Evolutionary conservation across 2,329 filamentous ascomycete genomes (phyloP), one percentile per base, ranked within the genome.

Genomic region (Helminthosporium solani): DNA sequence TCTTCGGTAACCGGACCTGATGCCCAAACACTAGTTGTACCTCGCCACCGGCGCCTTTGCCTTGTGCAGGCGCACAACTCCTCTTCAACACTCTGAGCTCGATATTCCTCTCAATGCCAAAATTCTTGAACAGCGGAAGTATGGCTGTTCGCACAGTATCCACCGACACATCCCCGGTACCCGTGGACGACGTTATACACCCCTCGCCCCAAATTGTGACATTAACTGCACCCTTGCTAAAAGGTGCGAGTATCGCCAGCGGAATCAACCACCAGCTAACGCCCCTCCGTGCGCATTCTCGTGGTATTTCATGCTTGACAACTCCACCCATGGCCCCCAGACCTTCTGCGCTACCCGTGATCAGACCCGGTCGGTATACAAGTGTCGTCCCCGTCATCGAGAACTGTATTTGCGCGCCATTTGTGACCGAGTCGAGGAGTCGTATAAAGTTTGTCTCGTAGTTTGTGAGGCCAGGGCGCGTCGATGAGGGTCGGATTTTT

Each of bases 361-460:
- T 95, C 33, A 99, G 78, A 28, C 94, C 94, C 0, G 94, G 94
- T 56, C 88, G 87, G 74, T 95, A 99, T 30, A 91, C 86, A 45
- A 99, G 82, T 1, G 90, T 91, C 0, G 94, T 97, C 66, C 94
- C 94, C 1, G 90, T 96, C 74, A 95, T 94, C 9, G 90, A 96
- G 59, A 99, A 96, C 64, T 96, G 91, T 74, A 97, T 90, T 45
- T 87, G 85, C 47, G 88, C 88, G 73, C 94, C 94, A 77, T 99
- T 99, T 64, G 94, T 99, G 61, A 99, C 80, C 57, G 89, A 82
- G 71, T 97, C 94, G 64, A 99, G 85, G 15, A 99, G 87, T 46
- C 94, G 91, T 25, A 99, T 81, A 71, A 99, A 92, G 37, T 94
- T 97, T 62, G 97, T 85, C 74, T 99, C 94, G 75, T 96, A 87